Conservation (phyloP, 2,329 filamentous ascomycete species). For the Triangularia verruculosa region DNA sequence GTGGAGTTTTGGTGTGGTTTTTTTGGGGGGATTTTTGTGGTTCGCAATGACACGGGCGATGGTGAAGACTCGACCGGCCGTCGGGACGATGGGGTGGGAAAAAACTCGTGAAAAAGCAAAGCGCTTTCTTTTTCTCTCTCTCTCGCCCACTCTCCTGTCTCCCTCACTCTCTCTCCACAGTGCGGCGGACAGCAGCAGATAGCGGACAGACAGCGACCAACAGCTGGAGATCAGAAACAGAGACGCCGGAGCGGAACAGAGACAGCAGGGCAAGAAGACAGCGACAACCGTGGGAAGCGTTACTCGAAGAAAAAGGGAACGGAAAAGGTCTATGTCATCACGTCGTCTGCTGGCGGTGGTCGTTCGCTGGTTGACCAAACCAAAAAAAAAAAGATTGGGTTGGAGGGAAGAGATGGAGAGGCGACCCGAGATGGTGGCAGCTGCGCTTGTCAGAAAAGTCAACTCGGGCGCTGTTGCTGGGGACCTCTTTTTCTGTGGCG, state of each 20-base stretch:
- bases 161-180: background rate
- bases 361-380: background rate
- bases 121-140: background rate
- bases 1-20: background rate
- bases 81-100: background rate
- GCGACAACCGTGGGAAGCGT: background rate
- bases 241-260: background rate
- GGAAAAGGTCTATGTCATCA: slow-evolving; percentile 20
- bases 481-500: slow-evolving; percentile 25
- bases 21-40: background rate
- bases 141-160: background rate
- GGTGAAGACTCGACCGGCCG: background rate
- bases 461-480: slow-evolving; percentile 16
- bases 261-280: background rate
- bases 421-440: slow-evolving; percentile 22
- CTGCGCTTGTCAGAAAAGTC: slow-evolving; percentile 17
- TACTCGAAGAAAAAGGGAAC: background rate
- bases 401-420: slow-evolving; percentile 18
- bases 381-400: slow-evolving; percentile 7
- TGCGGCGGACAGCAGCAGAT: background rate
- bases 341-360: slow-evolving; percentile 16
- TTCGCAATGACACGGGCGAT: background rate
- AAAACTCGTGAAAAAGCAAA: background rate
- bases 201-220: background rate
- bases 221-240: background rate